A percentile compares a stretch with the other conserved stretches of the same genome.
These are phyloP conservation scores for Gaeumannomyces sp. DNA, from an alignment of 2,329 filamentous ascomycete genomes.

Conservation along the genomic window DNA sequence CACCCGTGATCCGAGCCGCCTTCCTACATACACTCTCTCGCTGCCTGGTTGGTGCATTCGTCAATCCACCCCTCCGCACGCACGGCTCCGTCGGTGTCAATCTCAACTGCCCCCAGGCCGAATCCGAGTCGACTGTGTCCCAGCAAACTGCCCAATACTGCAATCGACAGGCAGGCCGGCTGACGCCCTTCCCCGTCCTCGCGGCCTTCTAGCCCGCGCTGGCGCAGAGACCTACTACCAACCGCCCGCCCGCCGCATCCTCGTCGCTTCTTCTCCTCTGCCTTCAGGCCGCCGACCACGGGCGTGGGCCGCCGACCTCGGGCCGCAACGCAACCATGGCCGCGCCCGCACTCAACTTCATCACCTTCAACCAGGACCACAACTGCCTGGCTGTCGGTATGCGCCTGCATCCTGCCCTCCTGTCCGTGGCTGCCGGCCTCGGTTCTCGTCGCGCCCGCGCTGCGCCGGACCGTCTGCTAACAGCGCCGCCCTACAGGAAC, in stretches of 20 bases:
- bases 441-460: not conserved
- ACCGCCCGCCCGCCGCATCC: too few relatives aligned
- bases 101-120: not conserved
- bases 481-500: conserved; percentile 53
- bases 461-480: not conserved
- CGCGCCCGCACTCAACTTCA: conserved; percentile 80
- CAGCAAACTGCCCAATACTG: not conserved
- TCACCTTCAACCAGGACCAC: conserved; percentile 99
- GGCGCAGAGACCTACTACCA: not conserved
- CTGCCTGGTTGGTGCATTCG: not conserved
- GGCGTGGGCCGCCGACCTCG: not conserved
- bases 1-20: too few relatives aligned
- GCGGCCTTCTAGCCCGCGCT: too few relatives aligned
- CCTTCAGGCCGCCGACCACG: not conserved
- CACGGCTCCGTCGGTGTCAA: not conserved
- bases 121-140: not conserved
- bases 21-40: not conserved
- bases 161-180: not conserved
- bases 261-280: not conserved
- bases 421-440: not conserved
- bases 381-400: conserved; percentile 91
- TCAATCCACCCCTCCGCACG: not conserved
- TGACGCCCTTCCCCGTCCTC: too few relatives aligned
- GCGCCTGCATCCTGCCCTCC: conserved; percentile 24
- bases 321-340: conserved; percentile 45